These are phyloP conservation scores for Suillus bovinus DNA, from an alignment of 768 basidiomycete genomes.

Conservation along the genomic window DNA sequence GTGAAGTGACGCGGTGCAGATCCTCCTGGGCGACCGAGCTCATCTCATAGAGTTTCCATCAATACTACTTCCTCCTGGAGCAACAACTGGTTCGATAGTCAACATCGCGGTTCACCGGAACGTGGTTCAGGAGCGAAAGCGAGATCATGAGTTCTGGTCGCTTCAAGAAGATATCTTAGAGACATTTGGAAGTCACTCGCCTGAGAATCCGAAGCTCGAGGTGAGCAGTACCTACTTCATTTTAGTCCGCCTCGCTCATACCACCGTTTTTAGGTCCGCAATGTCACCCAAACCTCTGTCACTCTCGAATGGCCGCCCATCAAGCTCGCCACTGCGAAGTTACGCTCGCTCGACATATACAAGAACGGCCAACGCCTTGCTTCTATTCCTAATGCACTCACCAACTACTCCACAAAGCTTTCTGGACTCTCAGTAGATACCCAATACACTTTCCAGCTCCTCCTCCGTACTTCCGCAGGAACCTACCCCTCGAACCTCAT, in stretches of 20 bases:
- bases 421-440: conserved; percentile 80
- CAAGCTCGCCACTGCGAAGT: conserved; percentile 79
- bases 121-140: conserved; percentile 74
- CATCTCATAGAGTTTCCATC: conserved; percentile 99
- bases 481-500: conserved; percentile 85
- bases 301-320: conserved; percentile 94
- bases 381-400: conserved; percentile 77
- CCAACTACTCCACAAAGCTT: conserved; percentile 86
- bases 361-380: conserved; percentile 88
- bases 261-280: conserved; percentile 62
- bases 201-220: conserved; percentile 71
- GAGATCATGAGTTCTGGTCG: conserved; percentile 80
- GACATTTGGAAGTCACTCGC: conserved; percentile 67
- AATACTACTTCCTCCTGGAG: conserved; percentile 88
- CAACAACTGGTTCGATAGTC: conserved; percentile 92
- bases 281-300: conserved; percentile 95
- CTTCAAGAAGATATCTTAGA: conserved; percentile 81
- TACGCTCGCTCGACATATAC: conserved; percentile 91
- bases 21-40: conserved; percentile 89
- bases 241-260: conserved; percentile 1
- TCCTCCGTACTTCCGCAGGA: conserved; percentile 91
- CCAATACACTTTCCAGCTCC: conserved; percentile 92
- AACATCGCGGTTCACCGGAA: conserved; percentile 96
- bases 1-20: conserved; percentile 43
- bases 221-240: conserved; percentile 39